Evolutionary conservation across 192 early-diverging fungal genomes (phyloP), one percentile per base, ranked within the genome.

Genomic region (Thoreauomyces humboldtii): DNA sequence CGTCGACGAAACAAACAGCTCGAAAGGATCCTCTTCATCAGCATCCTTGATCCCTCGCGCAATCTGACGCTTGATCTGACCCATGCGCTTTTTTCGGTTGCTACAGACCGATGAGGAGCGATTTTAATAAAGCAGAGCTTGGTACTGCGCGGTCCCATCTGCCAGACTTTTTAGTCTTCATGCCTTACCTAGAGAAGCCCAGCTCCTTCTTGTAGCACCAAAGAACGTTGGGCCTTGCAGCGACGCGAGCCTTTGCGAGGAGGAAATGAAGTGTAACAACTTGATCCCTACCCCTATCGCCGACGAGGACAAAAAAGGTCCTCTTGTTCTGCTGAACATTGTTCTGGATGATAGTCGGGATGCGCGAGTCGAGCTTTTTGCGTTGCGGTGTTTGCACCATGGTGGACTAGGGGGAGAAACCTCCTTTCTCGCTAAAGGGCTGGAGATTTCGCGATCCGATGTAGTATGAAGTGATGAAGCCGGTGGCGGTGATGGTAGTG

Each of bases 121-220:
- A n/a, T n/a, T n/a, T n/a, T n/a, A n/a, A n/a, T n/a, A n/a, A n/a
- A n/a, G n/a, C n/a, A n/a, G n/a, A n/a, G n/a, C n/a, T n/a, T n/a
- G n/a, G n/a, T n/a, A n/a, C n/a, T n/a, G n/a, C n/a, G n/a, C n/a
- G n/a, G n/a, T n/a, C n/a, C n/a, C n/a, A n/a, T n/a, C n/a, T n/a
- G n/a, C n/a, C n/a, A 52, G 5, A 52, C 3, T 28, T 17, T 11
- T 36, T 7, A 35, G 32, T 34, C 21, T 14, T 14, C 32, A 27
- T 2, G n/a, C 27, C 2, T 15, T 68, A 81, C 86, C 77, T 88
- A 34, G 83, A 91, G 75, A 99, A 99, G 7, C 94, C 93, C 0
- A 99, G 84, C 1, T 97, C 95, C 75, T 97, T 99, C 70, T 99
- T 97, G 82, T 99, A 99, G 78, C 96, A 99, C 96, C 96, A 99